These are phyloP conservation scores for Rhododendron mucronatum DNA, from an alignment of 148 eudicot genomes.

Conservation along the genomic window DNA sequence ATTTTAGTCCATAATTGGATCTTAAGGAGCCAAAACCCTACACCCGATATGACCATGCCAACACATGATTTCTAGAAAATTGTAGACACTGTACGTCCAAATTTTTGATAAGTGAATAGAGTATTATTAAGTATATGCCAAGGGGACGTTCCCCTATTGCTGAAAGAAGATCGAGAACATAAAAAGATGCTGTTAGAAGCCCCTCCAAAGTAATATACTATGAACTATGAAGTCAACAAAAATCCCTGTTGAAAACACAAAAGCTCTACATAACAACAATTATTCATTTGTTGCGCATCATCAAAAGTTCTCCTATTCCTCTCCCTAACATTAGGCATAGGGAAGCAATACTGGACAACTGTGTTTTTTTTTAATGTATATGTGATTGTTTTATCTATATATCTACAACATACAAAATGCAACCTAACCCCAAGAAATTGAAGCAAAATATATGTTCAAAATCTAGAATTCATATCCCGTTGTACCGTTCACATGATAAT, in stretches of 20 bases:
- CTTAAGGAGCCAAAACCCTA: neutral
- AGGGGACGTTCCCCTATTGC: neutral
- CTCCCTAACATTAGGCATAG: neutral
- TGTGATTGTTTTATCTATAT: neutral
- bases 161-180: neutral
- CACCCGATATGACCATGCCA: neutral
- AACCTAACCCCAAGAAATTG: neutral
- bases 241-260: neutral
- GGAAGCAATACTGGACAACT: neutral
- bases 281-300: neutral
- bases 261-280: neutral
- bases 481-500: neutral
- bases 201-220: neutral
- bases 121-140: neutral
- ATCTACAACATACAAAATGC: neutral
- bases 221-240: neutral
- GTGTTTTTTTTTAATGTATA: neutral
- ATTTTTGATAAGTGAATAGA: neutral
- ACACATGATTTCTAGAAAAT: neutral
- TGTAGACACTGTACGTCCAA: neutral
- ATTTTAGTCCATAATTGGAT: neutral
- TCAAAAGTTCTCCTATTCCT: neutral
- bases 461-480: neutral
- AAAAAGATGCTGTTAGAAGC: neutral
- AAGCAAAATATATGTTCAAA: neutral